Conservation (phyloP, 371 early-diverging fungal genomes). For the Apophysomyces sp. region DNA sequence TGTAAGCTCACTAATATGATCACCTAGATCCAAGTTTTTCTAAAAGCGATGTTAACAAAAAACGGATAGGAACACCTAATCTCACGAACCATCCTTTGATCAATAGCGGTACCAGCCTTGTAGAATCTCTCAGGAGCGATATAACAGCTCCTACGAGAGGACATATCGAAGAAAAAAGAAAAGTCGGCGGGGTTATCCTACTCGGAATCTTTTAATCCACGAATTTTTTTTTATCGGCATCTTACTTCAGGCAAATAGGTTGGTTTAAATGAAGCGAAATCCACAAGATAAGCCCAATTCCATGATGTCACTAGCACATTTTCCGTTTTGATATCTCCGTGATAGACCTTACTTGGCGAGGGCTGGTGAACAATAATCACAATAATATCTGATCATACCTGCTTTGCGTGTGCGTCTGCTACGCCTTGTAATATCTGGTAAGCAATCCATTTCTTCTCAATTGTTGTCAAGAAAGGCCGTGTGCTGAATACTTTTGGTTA, state of each 20-base stretch:
- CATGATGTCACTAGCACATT: slow-evolving; percentile 74
- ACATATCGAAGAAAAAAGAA: slow-evolving; percentile 92
- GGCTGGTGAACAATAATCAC: background rate
- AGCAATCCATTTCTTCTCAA: slow-evolving; percentile 94
- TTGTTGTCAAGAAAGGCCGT: slow-evolving; percentile 82
- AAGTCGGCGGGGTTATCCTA: slow-evolving; percentile 95
- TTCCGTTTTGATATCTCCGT: slow-evolving; percentile 92
- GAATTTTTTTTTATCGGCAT: background rate
- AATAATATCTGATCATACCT: slow-evolving; percentile 15
- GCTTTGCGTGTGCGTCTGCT: slow-evolving; percentile 71
- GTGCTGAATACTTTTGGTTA: slow-evolving; percentile 55
- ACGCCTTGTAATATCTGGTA: slow-evolving; percentile 84
- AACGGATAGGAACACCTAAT: background rate
- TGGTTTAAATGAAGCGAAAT: slow-evolving; percentile 92
- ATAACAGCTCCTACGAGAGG: slow-evolving; percentile 85
- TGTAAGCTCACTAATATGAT: slow-evolving; percentile 54
- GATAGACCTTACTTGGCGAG: slow-evolving; percentile 55
- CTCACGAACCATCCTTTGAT: slow-evolving; percentile 52
- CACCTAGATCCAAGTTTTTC: slow-evolving; percentile 34
- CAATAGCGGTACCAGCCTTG: slow-evolving; percentile 65
- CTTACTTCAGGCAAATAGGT: slow-evolving; percentile 83
- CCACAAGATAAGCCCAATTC: slow-evolving; percentile 90
- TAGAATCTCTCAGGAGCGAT: slow-evolving; percentile 96
- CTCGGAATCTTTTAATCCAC: background rate
- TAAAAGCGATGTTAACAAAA: background rate